A percentile compares a stretch with the other conserved stretches of the same genome.
Conservation (phyloP, 768 basidiomycete species). For the Sutorius australiensis region DNA sequence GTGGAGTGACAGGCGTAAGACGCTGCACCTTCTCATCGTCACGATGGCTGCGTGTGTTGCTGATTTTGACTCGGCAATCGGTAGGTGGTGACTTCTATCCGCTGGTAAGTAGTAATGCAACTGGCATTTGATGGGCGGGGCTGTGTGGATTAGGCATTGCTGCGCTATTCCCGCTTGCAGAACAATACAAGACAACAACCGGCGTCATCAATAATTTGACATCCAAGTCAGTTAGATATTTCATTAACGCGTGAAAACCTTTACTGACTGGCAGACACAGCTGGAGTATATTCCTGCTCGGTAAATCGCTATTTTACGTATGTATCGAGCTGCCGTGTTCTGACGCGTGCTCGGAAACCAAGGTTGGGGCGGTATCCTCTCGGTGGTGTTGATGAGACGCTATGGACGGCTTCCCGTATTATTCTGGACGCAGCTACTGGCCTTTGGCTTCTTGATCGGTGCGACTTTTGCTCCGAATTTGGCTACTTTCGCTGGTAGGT, state of each 20-base stretch:
- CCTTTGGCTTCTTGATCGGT: conserved; percentile 46
- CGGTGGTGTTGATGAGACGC: conserved; percentile 29
- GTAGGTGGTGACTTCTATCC: conserved; percentile 24
- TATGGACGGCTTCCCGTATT: conserved; percentile 29
- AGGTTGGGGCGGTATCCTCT: conserved; percentile 32
- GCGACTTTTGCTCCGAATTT: conserved; percentile 50
- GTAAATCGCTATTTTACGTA: conserved; percentile 16
- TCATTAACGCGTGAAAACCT: not conserved
- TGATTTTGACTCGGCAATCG: conserved; percentile 52
- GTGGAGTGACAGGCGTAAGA: conserved; percentile 46
- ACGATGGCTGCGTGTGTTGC: conserved; percentile 52
- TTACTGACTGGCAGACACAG: conserved; percentile 12
- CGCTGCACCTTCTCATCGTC: conserved; percentile 44
- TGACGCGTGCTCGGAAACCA: conserved; percentile 2
- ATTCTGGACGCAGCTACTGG: conserved; percentile 37
- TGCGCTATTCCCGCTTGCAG: conserved; percentile 43
- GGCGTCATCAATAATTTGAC: conserved; percentile 50
- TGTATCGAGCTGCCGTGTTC: not conserved
- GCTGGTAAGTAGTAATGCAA: too few relatives aligned
- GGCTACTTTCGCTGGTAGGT: conserved; percentile 42
- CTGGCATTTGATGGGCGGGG: too few relatives aligned
- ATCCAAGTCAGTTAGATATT: conserved; percentile 31
- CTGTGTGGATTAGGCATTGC: conserved; percentile 41
- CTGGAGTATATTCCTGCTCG: conserved; percentile 49
- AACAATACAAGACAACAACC: conserved; percentile 42